Conservation (phyloP, 1,284 basidiomycete species). For the Cutaneotrichosporon sp. region DNA sequence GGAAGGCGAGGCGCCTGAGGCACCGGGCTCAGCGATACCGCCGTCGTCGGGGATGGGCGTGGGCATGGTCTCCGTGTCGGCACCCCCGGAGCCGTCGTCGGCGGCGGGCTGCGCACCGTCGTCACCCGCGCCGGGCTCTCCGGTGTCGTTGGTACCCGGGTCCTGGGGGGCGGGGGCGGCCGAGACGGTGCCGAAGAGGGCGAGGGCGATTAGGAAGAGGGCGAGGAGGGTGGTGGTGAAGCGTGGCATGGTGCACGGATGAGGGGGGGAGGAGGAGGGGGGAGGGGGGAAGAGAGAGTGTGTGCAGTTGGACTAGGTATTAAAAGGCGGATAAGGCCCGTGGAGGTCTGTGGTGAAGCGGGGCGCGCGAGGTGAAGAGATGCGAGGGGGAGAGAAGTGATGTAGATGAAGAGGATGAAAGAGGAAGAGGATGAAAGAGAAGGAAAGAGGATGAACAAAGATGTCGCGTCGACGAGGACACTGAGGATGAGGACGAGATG, state of each 20-base stretch:
- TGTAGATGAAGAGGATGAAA: background rate
- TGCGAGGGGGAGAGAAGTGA: background rate
- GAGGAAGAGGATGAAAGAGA: background rate
- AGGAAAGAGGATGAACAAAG: too few relatives aligned
- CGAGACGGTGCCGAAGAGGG: conserved; percentile 9
- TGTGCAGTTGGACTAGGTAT: conserved; percentile 2
- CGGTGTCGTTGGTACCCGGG: conserved; percentile 1
- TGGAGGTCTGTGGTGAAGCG: background rate
- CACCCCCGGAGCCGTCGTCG: conserved; percentile 1
- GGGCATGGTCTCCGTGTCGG: too few relatives aligned
- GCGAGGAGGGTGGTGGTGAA: conserved; percentile 10
- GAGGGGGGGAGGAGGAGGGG: background rate
- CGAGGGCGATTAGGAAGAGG: conserved; percentile 8
- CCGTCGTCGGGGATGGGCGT: background rate
- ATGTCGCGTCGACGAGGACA: too few relatives aligned
- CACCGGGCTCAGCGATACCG: background rate
- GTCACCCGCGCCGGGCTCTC: background rate
- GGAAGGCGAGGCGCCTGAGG: background rate
- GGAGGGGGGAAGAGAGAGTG: conserved; percentile 1
- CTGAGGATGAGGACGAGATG: conserved; percentile 3
- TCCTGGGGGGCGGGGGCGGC: conserved; percentile 18
- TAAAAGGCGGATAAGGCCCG: background rate
- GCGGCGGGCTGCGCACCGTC: background rate
- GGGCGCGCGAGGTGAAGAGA: background rate
- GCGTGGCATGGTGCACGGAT: conserved; percentile 7